These are phyloP conservation scores for Daldinia caldariorum DNA, from an alignment of 495 filamentous ascomycete genomes.

Conservation along the genomic window DNA sequence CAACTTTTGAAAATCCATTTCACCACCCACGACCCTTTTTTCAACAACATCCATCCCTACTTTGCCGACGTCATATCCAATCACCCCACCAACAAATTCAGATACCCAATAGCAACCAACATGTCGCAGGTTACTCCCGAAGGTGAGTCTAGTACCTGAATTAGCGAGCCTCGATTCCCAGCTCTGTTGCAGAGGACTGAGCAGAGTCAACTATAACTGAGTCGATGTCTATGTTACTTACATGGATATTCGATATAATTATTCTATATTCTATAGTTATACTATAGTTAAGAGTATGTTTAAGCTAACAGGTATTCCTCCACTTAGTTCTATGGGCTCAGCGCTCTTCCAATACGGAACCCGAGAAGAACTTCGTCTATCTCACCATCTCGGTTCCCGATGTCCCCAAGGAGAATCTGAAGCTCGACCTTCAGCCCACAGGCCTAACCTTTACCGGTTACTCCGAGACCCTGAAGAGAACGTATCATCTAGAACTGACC, in stretches of 20 bases:
- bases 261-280: too few relatives aligned
- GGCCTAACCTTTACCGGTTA: conserved; percentile 82
- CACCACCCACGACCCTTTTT: not conserved
- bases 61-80: not conserved
- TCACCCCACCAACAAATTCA: conserved; percentile 1
- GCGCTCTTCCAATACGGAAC: conserved; percentile 82
- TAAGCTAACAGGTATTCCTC: conserved; percentile 36
- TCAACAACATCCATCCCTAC: not conserved
- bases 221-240: not conserved
- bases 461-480: conserved; percentile 80
- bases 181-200: not conserved
- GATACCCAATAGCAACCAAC: conserved; percentile 20
- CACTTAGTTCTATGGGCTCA: conserved; percentile 92
- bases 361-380: conserved; percentile 90
- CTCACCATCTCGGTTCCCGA: conserved; percentile 89
- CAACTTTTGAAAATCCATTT: not conserved
- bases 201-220: conserved; percentile 1
- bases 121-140: conserved; percentile 50
- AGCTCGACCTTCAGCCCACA: conserved; percentile 81
- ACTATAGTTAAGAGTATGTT: too few relatives aligned
- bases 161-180: not conserved
- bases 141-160: conserved; percentile 31
- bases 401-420: conserved; percentile 71
- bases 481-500: conserved; percentile 86
- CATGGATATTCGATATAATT: not conserved